Conservation (phyloP, 495 filamentous ascomycete species). For the Daldinia caldariorum region DNA sequence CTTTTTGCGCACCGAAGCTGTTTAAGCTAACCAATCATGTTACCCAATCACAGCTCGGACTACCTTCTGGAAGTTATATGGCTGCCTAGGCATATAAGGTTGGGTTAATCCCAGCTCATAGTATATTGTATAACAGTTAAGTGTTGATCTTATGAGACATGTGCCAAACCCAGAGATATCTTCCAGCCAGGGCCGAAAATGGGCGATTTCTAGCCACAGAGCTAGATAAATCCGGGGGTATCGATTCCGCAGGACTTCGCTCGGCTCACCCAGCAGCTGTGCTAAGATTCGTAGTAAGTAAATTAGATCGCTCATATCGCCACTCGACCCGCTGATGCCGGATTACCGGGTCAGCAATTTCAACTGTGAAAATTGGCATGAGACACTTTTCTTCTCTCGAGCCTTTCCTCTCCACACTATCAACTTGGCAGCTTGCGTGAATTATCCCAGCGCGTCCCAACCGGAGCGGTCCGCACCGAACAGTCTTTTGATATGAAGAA, state of each 20-base stretch:
- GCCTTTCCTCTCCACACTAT: neutral
- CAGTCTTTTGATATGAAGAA: neutral
- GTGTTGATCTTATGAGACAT: constrained; percentile 10
- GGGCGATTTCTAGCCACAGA: constrained; percentile 3
- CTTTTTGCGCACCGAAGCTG: neutral
- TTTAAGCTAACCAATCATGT: constrained; percentile 14
- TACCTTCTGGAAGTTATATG: constrained; percentile 4
- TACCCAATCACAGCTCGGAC: constrained; percentile 6
- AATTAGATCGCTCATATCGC: constrained; percentile 7
- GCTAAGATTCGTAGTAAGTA: neutral
- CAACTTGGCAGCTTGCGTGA: neutral
- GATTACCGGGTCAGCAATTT: constrained; percentile 16
- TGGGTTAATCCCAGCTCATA: constrained; percentile 9
- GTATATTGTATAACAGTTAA: neutral
- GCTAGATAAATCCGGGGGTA: constrained; percentile 9
- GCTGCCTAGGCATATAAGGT: neutral
- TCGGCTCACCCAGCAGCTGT: constrained; percentile 8
- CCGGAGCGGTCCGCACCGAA: constrained; percentile 26
- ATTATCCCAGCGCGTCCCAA: neutral
- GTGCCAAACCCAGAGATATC: constrained; percentile 2
- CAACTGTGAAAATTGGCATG: constrained; percentile 3
- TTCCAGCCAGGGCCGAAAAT: constrained; percentile 34
- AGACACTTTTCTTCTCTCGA: neutral
- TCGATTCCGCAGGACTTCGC: constrained; percentile 21
- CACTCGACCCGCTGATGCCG: constrained; percentile 25